Evolutionary conservation across 2,329 filamentous ascomycete species (phyloP).

Genomic region (Aspergillus pseudoglaucus): DNA sequence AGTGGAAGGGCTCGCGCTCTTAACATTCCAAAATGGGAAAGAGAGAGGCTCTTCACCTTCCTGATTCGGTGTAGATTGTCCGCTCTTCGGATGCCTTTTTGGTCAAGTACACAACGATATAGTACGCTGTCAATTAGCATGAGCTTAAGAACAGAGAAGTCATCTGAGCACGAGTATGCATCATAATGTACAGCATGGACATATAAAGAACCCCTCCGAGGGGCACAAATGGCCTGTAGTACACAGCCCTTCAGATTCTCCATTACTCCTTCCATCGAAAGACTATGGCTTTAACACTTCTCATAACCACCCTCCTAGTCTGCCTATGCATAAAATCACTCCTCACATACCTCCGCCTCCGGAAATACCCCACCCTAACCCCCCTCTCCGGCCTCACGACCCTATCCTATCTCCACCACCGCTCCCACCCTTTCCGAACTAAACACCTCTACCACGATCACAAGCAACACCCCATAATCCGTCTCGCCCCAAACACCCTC

Average conservation of each 20-base stretch:
- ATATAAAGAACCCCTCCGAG: too few relatives aligned
- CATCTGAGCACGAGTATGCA: too few relatives aligned
- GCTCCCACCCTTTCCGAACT: constrained; percentile 36
- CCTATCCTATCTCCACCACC: constrained; percentile 39
- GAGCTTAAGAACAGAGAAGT: too few relatives aligned
- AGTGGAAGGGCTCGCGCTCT: background rate
- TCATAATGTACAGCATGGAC: too few relatives aligned
- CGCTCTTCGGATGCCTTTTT: background rate
- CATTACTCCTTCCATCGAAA: background rate
- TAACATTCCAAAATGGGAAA: background rate
- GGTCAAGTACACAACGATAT: background rate
- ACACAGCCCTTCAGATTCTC: too few relatives aligned
- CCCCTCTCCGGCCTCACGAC: constrained; percentile 37
- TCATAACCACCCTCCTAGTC: background rate
- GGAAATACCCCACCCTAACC: constrained; percentile 38
- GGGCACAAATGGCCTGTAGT: too few relatives aligned
- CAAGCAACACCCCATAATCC: constrained; percentile 36
- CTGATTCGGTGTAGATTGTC: background rate
- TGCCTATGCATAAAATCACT: constrained; percentile 32
- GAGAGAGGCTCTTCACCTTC: background rate
- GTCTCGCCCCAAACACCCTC: constrained; percentile 26
- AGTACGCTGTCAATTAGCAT: background rate
- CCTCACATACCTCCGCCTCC: constrained; percentile 40
- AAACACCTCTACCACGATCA: constrained; percentile 36
- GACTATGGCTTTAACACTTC: background rate